Evolutionary conservation across 1,139 yeast species (phyloP).

Genomic region (Schizosaccharomyces versatilis): DNA sequence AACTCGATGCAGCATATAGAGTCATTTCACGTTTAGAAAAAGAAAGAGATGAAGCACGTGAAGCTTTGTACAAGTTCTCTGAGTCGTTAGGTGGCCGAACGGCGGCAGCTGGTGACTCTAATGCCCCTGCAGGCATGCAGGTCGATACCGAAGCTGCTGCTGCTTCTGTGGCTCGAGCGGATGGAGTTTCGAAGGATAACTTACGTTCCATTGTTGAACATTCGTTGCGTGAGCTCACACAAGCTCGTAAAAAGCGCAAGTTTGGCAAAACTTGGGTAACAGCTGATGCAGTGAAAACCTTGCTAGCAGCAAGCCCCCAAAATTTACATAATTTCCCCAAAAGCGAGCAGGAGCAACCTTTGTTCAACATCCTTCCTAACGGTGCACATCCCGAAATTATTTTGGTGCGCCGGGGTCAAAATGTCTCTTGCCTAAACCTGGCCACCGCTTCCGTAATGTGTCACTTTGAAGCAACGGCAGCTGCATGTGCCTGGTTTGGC

Average conservation of each 20-base stretch:
- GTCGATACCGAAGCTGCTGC: background rate
- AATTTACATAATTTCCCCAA: no score
- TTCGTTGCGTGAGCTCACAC: conserved; percentile 3
- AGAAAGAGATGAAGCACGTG: conserved; percentile 53
- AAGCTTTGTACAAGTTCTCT: conserved; percentile 31
- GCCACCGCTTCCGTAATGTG: background rate
- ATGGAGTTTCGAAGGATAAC: background rate
- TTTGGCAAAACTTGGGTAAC: conserved; percentile 9
- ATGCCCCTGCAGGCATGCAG: background rate
- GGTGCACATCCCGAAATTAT: background rate
- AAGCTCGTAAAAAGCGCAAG: conserved; percentile 9
- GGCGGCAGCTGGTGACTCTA: background rate
- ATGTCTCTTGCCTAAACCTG: background rate
- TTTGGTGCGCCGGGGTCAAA: background rate
- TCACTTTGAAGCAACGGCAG: background rate
- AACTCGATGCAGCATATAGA: conserved; percentile 73
- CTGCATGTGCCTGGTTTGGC: background rate
- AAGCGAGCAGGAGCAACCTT: background rate
- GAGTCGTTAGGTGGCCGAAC: background rate
- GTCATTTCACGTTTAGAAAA: conserved; percentile 55
- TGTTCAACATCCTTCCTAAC: background rate
- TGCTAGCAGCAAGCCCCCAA: background rate
- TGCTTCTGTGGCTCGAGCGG: background rate
- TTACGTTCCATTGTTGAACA: conserved; percentile 1
- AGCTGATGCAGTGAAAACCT: conserved; percentile 2